Base-by-base conservation (phyloP, 139 green algal species). In the Micractinium sp. region DNA sequence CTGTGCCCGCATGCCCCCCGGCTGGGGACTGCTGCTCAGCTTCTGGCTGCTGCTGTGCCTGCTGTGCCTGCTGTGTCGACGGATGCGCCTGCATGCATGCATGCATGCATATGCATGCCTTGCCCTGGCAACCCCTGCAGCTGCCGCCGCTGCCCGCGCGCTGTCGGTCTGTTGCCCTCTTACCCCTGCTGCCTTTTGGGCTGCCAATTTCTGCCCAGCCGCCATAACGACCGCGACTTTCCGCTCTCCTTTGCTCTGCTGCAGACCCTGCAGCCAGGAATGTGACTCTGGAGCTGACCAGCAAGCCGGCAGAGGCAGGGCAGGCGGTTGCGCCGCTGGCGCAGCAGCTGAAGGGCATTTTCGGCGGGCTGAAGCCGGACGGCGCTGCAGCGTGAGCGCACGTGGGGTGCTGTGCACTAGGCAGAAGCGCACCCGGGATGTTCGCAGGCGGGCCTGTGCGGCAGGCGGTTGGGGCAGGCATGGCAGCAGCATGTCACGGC, bases 291-390 rank as follows among this genome's bases (percentile, higher is more conserved):
- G 88, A 91, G 73, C 41, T 91, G 3, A 19, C 35, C 12, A 39
- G 77, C 86, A 89, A 84, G 60, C 61, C 86, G 33, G 35, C 67
- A 22, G 81, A 38, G 20, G 61, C 60, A 29, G 60, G 41, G 20
- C 23, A 60, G 60, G 38, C 80, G 27, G 31, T 33, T 41, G 33
- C 77, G 22, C 39, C 75, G 14, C 85, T 89, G 47, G 71, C 39
- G 53, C 60, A 89, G 88, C 85, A 91, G 82, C 67, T 91, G n/a
- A 31, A 41, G 53, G 73, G 88, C 29, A 41, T 91, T 39, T 91
- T 91, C 27, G 15, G 20, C 5, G 88, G 88, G 22, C 85, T 91
- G 31, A 56, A 69, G 53, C n/a, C 73, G 29, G 75, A 88, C 38
- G 38, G 53, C 16, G 27, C 60, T 19, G 56, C 60, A 33, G 33